phyloP scores from a whole-genome alignment of 164 flowering plant genomes.

The Magnolia kwangsiensis region DNA sequence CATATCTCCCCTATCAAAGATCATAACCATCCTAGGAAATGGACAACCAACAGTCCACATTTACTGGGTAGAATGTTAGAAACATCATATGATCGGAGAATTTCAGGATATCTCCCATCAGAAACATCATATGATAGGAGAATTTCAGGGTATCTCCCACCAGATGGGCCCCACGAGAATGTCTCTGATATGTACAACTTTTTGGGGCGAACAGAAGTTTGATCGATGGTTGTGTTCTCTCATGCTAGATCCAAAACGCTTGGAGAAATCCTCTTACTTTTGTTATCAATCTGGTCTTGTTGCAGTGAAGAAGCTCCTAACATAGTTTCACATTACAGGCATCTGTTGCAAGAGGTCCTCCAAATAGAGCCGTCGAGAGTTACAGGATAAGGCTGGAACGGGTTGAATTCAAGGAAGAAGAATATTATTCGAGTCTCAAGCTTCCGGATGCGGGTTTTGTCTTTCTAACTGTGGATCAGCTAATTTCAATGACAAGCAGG shows the following conservation, averaged over 20 bases:
- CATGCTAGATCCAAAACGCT: background rate
- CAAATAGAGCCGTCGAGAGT: constrained; percentile 37
- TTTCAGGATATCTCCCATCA: background rate
- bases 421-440: constrained; percentile 21
- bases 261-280: background rate
- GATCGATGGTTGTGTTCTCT: background rate
- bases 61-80: background rate
- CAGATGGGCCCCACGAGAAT: background rate
- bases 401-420: constrained; percentile 35
- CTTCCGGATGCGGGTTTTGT: constrained; percentile 36
- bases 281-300: background rate
- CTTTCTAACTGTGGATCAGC: constrained; percentile 35
- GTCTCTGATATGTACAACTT: too few relatives aligned
- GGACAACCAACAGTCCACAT: background rate
- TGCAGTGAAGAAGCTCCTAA: background rate
- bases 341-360: constrained; percentile 51
- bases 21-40: too few relatives aligned
- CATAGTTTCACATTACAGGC: constrained; percentile 26
- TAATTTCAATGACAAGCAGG: constrained; percentile 17
- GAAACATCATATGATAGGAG: background rate
- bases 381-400: constrained; percentile 32
- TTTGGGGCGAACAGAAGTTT: too few relatives aligned
- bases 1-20: too few relatives aligned
- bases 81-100: too few relatives aligned
- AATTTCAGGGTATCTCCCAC: background rate